Evolutionary conservation across 495 filamentous ascomycete species (phyloP), one percentile per base, ranked within the genome.

Genomic region (Jackrogersella minutella): DNA sequence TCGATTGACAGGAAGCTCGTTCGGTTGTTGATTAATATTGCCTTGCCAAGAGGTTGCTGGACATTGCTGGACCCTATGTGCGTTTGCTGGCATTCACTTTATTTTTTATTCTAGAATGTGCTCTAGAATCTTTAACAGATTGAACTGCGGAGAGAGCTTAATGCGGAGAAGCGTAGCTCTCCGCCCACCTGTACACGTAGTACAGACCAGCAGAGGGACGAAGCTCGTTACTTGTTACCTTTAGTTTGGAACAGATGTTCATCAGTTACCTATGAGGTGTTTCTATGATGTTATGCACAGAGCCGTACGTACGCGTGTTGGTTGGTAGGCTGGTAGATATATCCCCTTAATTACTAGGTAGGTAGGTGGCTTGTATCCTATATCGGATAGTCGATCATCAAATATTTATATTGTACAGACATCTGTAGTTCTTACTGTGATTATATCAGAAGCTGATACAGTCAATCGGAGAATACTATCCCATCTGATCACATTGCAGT

Each of bases 11-110:
- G 50, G 61, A 69, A 69, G 41, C 66, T 69, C 66, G 66, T 69
- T 64, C 61, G 66, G 61, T 59, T 37, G 51, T 69, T 65, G 61
- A 64, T 69, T 57, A 62, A 69, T 65, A 21, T 58, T 31, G 53
- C 58, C 52, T 66, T 55, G 68, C 68, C 68, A 70, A 70, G 68
- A 40, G 26, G 8, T 24, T 43, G 34, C 33, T 58, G 68, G 68
- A 67, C 68, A 62, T 24, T 43, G 34, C 33, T 58, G 68, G 68
- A 67, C 68, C 68, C 62, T 66, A 59, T 66, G 63, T 70, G 68
- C 68, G 63, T 70, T 70, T 63, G 49, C 28, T 70, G 52, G 47
- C 62, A 37, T 52, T 69, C 30, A 58, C 66, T 69, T 65, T 69
- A 69, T 64, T 69, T 65, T n/a, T 36, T 40, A 58, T 64, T 65